Conservation (phyloP, 2,329 filamentous ascomycete genomes). For the Cercospora sp. region DNA sequence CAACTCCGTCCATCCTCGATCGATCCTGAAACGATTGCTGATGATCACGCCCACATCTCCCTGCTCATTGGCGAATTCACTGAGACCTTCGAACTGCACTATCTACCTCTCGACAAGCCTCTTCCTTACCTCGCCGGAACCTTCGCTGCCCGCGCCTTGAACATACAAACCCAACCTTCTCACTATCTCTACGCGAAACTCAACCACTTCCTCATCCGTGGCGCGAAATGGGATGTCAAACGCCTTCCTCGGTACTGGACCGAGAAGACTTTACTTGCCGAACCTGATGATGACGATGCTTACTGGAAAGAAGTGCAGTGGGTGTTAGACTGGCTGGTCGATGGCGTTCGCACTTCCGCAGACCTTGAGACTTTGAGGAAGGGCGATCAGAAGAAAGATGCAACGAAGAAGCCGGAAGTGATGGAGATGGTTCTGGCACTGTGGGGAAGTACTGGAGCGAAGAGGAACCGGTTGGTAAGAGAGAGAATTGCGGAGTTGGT, state of each 20-base stretch:
- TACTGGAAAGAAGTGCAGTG: slow-evolving; percentile 73
- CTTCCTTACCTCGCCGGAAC: slow-evolving; percentile 74
- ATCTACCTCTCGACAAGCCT: slow-evolving; percentile 44
- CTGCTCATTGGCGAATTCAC: slow-evolving; percentile 76
- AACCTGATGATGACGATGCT: slow-evolving; percentile 70
- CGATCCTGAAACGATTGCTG: slow-evolving; percentile 59
- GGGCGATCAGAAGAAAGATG: slow-evolving; percentile 68
- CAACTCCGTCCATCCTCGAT: slow-evolving; percentile 50
- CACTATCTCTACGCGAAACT: slow-evolving; percentile 84
- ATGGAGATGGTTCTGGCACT: slow-evolving; percentile 65
- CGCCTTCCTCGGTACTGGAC: slow-evolving; percentile 61
- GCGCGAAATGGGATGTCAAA: slow-evolving; percentile 69
- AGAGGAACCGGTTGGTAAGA: slow-evolving; percentile 53
- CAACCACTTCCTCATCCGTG: slow-evolving; percentile 78
- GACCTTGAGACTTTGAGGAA: slow-evolving; percentile 64
- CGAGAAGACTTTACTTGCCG: slow-evolving; percentile 71
- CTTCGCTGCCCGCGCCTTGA: slow-evolving; percentile 70
- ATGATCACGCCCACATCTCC: slow-evolving; percentile 76
- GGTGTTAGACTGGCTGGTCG: slow-evolving; percentile 70
- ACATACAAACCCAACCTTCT: slow-evolving; percentile 72
- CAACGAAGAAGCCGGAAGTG: slow-evolving; percentile 5
- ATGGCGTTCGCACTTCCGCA: slow-evolving; percentile 59
- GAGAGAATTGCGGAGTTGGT: slow-evolving; percentile 64
- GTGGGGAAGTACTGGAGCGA: slow-evolving; percentile 66
- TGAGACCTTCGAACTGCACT: slow-evolving; percentile 63